Evolutionary conservation across 2,329 filamentous ascomycete species (phyloP), one percentile per base, ranked within the genome.

Genomic region (Chalara sp.): DNA sequence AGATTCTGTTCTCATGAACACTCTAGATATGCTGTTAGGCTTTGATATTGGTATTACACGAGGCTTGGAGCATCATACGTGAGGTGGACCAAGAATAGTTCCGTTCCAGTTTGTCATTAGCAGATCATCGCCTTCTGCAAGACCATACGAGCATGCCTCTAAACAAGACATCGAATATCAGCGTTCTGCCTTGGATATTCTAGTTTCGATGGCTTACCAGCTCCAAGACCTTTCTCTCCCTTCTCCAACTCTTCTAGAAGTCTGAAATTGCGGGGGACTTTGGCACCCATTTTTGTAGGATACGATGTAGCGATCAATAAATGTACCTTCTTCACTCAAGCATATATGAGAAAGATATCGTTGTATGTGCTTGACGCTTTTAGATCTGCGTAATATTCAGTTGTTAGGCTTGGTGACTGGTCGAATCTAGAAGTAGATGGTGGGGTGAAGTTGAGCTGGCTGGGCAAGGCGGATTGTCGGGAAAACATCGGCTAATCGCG

Each of bases 91-190:
- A 46, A 96, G 83, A 59, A 99, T 97, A 12, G 93, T 99, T 64
- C 92, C 93, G 65, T 95, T 96, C 93, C 93, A 99, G 76, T 96
- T 90, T 57, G 87, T 92, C 91, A 99, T 96, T 70, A 93, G 81
- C 58, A 96, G 80, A 65, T 99, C 93, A 66, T 96, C 91, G 45
- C 88, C 85, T 68, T 97, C 90, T 58, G 92, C 89, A 51, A 99
- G 81, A 63, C 93, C 93, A 63, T 97, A 97, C 43, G 93, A 97
- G 75, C 92, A 97, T 55, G 91, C 91, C 75, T 97, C 93, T 93
- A 61, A 58, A 56, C 3, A 21, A 21, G 21, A 21, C 21, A 21
- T 21, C 21, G 21, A 21, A 21, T 21, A 21, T 21, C 21, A 21
- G 21, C 21, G 21, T 21, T 21, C 21, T 21, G 21, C 21, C 21